Evolutionary conservation across 768 basidiomycete genomes (phyloP).

Genomic region (Pleurotus salmoneostramineus): DNA sequence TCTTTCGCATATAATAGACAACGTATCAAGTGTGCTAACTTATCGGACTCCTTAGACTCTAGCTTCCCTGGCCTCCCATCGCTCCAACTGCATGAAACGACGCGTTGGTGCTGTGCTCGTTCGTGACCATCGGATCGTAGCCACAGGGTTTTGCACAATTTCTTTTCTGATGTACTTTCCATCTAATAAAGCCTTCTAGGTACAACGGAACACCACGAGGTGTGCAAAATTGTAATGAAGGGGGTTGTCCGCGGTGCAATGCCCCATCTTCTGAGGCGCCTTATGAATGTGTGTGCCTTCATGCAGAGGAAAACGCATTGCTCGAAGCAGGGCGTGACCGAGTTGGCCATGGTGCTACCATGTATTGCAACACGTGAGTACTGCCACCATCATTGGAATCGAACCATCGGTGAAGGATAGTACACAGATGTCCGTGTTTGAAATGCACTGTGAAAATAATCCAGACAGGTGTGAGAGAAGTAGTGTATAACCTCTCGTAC

Average conservation of each 20-base stretch:
- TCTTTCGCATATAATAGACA: not conserved
- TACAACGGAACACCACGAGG: slow-evolving; percentile 98
- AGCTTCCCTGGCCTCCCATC: slow-evolving; percentile 82
- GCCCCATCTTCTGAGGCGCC: slow-evolving; percentile 38
- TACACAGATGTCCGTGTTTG: not conserved
- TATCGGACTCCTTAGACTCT: slow-evolving; percentile 52
- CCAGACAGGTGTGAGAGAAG: slow-evolving; percentile 82
- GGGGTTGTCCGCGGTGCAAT: slow-evolving; percentile 85
- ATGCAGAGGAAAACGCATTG: slow-evolving; percentile 97
- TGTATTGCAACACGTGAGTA: slow-evolving; percentile 97
- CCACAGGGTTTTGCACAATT: slow-evolving; percentile 59
- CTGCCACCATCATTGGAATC: not conserved
- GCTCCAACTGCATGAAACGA: slow-evolving; percentile 97
- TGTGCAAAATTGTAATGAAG: slow-evolving; percentile 84
- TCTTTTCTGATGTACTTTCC: not conserved
- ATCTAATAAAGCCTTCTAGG: slow-evolving; percentile 30
- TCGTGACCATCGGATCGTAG: slow-evolving; percentile 72
- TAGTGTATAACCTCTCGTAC: slow-evolving; percentile 93
- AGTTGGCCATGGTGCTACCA: slow-evolving; percentile 73
- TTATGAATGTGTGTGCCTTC: slow-evolving; percentile 88
- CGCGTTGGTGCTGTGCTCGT: slow-evolving; percentile 94
- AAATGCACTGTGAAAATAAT: slow-evolving; percentile 2
- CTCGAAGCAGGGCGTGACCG: slow-evolving; percentile 92
- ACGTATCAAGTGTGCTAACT: not conserved
- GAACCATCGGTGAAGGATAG: not conserved